Evolutionary conservation across 768 basidiomycete genomes (phyloP), one percentile per base, ranked within the genome.

Genomic region (Boletales sp.): DNA sequence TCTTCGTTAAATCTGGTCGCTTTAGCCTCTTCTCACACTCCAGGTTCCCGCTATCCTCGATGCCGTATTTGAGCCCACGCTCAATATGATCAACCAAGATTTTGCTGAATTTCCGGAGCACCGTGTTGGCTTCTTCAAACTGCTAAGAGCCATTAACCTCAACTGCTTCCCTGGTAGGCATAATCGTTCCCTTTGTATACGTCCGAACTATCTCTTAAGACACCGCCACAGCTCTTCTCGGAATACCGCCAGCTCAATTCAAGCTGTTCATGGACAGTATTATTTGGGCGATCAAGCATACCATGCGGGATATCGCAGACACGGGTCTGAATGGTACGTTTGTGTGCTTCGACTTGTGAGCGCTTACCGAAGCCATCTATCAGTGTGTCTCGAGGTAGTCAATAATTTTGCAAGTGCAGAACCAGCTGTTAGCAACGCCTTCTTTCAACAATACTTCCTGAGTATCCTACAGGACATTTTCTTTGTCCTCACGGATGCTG

Each of bases 211-310:
- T 40, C 31, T 15, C 40, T 24, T 48, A 40, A 55, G 14, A 14
- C 31, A 13, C 17, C 5, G 1, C 37, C 19, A 40, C 31, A 63
- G 94, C 94, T 7, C 73, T 97, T 40, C 79, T 95, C 49, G 82
- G 81, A 21, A 79, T 97, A 52, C 91, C 93, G n/a, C 87, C 93
- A 10, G 71, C 78, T 40, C 91, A 97, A 71, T 97, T 98, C 80
- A 97, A 97, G 73, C 74, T 98, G 51, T 89, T 97, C 69, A 97
- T 97, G 84, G 95, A 98, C 69, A 94, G 92, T 52, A 89, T 97
- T 56, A 87, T 95, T 45, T 99, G 97, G 95, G 95, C 94, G n/a
- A 95, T 97, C 75, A 99, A 99, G 70, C 97, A 99, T 73, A 97
- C 92, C 14, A 94, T 97, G 92, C 83, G 95, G 47, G 95, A 98